phyloP scores from a whole-genome alignment of 73 alveolate species.

The Blepharisma stoltei region DNA sequence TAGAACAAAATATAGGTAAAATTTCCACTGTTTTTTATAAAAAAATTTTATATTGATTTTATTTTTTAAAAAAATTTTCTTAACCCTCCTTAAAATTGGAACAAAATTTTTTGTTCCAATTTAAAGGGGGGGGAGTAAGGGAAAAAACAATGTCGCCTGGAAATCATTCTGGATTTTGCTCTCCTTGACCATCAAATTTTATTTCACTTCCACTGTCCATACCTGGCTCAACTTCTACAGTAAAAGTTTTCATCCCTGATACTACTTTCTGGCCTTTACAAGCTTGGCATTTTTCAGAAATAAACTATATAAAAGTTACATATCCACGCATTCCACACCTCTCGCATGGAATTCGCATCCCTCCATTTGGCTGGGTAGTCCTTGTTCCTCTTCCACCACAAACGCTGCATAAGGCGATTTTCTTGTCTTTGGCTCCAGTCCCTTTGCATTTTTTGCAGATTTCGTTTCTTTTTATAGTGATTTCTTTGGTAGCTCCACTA shows the following conservation, averaged over 20 bases:
- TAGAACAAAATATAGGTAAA: too few relatives aligned
- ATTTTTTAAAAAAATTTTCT: too few relatives aligned
- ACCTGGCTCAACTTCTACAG: constrained; percentile 78
- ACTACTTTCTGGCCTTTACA: constrained; percentile 85
- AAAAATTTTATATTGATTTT: too few relatives aligned
- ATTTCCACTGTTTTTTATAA: too few relatives aligned
- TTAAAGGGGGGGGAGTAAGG: too few relatives aligned
- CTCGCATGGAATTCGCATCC: constrained; percentile 75
- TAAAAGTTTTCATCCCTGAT: constrained; percentile 60
- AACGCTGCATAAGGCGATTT: constrained; percentile 74
- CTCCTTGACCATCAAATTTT: constrained; percentile 85
- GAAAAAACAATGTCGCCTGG: constrained; percentile 91
- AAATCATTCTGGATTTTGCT: constrained; percentile 79
- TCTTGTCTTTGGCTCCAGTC: constrained; percentile 94
- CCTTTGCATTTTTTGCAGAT: constrained; percentile 87
- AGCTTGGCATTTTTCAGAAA: constrained; percentile 71
- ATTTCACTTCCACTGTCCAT: constrained; percentile 86
- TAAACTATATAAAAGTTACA: constrained; percentile 76
- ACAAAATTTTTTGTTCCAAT: too few relatives aligned
- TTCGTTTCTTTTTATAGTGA: constrained; percentile 69
- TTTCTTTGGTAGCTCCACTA: constrained; percentile 65
- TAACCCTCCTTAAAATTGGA: too few relatives aligned
- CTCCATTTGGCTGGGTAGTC: constrained; percentile 63
- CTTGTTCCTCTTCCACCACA: constrained; percentile 89
- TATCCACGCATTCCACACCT: constrained; percentile 76